A percentile compares a stretch with the other conserved stretches of the same genome.
These are phyloP conservation scores for Fusarium multiceps DNA, from an alignment of 2,329 filamentous ascomycete genomes.

Conservation along the genomic window DNA sequence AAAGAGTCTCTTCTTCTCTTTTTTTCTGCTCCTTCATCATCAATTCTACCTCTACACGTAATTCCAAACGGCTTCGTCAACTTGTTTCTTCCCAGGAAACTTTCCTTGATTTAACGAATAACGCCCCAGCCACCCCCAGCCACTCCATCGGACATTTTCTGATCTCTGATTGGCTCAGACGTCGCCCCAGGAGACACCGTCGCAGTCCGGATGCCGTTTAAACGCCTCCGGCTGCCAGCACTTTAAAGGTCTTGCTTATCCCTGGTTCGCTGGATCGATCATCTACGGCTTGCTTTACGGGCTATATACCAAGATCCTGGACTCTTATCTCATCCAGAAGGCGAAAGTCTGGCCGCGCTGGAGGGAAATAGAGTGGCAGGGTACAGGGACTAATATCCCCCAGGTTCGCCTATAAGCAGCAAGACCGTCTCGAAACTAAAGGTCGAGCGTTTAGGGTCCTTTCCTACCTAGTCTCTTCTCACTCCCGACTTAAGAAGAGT, in stretches of 20 bases:
- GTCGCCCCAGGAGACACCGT: conserved; percentile 34
- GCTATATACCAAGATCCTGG: conserved; percentile 20
- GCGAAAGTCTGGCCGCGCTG: conserved; percentile 5
- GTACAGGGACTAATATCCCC: conserved; percentile 1
- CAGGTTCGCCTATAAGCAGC: conserved; percentile 21
- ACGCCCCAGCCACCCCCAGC: conserved; percentile 19
- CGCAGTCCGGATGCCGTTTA: conserved; percentile 17
- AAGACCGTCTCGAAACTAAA: conserved; percentile 14
- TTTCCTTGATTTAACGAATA: conserved; percentile 11
- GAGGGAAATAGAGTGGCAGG: conserved; percentile 33
- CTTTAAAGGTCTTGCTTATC: conserved; percentile 31
- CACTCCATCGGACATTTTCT: conserved; percentile 10
- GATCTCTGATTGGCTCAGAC: conserved; percentile 21
- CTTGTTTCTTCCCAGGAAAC: conserved; percentile 6
- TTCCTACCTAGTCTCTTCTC: conserved; percentile 6
- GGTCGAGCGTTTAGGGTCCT: conserved; percentile 6
- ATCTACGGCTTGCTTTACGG: conserved; percentile 3
- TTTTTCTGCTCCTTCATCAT: not conserved
- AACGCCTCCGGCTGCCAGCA: conserved; percentile 34
- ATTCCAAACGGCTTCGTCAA: not conserved
- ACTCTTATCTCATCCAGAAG: conserved; percentile 20
- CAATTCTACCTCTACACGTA: not conserved
- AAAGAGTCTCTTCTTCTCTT: not conserved
- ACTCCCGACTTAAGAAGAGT: conserved; percentile 1
- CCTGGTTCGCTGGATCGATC: conserved; percentile 28